A percentile compares a stretch with the other conserved stretches of the same genome.
These are phyloP conservation scores for Beauveria sp. DNA, from an alignment of 2,329 filamentous ascomycete species.

Conservation along the genomic window DNA sequence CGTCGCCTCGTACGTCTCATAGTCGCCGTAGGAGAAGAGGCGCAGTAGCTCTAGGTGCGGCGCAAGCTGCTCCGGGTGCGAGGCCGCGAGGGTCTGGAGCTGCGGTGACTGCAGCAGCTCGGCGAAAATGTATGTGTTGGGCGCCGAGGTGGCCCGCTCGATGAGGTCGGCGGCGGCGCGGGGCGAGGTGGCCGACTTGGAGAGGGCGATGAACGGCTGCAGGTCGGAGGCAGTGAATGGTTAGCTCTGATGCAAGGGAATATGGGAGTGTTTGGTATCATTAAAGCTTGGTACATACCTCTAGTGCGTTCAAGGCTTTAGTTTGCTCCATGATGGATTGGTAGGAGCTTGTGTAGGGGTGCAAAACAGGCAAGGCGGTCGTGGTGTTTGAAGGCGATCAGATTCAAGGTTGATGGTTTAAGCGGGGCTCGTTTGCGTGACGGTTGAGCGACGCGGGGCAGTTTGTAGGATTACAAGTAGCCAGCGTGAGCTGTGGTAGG, in stretches of 20 bases:
- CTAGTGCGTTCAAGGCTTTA: constrained; percentile 56
- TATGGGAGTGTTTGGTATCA: not conserved
- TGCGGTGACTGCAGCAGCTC: constrained; percentile 80
- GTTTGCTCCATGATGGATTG: constrained; percentile 61
- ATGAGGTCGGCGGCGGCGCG: constrained; percentile 81
- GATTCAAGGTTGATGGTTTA: not conserved
- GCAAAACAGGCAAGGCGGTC: constrained; percentile 4
- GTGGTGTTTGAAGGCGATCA: constrained; percentile 10
- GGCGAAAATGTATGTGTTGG: constrained; percentile 86
- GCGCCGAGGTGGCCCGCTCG: constrained; percentile 77
- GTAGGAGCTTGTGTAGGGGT: constrained; percentile 4
- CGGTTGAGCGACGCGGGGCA: constrained; percentile 11
- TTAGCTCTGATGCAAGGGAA: not conserved
- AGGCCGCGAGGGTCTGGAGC: constrained; percentile 58
- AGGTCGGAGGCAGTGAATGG: constrained; percentile 25
- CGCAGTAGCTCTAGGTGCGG: constrained; percentile 64
- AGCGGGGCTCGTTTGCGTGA: constrained; percentile 3
- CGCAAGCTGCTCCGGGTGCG: constrained; percentile 50
- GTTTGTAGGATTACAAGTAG: not conserved
- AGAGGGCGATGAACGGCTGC: constrained; percentile 83
- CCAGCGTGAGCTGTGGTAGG: not conserved
- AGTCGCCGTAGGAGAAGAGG: constrained; percentile 90
- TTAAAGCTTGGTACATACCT: constrained; percentile 33
- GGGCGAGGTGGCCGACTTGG: constrained; percentile 76
- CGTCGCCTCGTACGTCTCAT: constrained; percentile 54